Evolutionary conservation across 306 rosid genomes (phyloP).

Genomic region (Astragalus glycyphyllos): DNA sequence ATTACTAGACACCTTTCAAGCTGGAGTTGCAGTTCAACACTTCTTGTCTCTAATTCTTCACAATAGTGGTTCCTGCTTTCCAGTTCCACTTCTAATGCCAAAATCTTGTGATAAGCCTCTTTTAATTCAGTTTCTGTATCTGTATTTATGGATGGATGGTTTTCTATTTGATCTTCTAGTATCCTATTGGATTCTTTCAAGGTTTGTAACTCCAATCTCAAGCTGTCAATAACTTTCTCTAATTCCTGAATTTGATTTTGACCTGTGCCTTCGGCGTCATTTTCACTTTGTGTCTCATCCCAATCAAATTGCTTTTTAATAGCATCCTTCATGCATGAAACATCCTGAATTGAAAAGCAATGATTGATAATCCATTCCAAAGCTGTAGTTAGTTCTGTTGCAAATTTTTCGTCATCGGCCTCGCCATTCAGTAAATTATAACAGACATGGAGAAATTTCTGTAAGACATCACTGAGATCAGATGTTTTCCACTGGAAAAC

Average conservation of each 20-base stretch:
- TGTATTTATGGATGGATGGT: conserved; percentile 47
- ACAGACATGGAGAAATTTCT: conserved; percentile 68
- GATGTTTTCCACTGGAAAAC: conserved; percentile 90
- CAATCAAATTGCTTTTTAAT: conserved; percentile 76
- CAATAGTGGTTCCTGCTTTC: conserved; percentile 61
- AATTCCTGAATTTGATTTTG: conserved; percentile 63
- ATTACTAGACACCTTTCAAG: conserved; percentile 66
- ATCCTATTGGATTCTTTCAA: conserved; percentile 54
- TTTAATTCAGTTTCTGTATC: conserved; percentile 62
- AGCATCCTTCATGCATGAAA: conserved; percentile 80
- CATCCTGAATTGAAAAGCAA: conserved; percentile 86
- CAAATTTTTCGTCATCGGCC: conserved; percentile 58
- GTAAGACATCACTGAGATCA: conserved; percentile 64
- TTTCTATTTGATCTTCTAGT: conserved; percentile 54
- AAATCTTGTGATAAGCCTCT: conserved; percentile 61
- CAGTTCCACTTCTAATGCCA: conserved; percentile 70
- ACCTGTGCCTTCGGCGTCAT: conserved; percentile 70
- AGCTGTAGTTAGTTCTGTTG: conserved; percentile 57
- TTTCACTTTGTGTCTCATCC: conserved; percentile 81
- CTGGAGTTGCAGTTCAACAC: conserved; percentile 82
- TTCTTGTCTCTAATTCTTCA: conserved; percentile 78
- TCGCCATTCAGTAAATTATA: conserved; percentile 62
- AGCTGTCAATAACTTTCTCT: conserved; percentile 53
- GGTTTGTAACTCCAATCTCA: conserved; percentile 60
- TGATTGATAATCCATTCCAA: conserved; percentile 91